A percentile compares a stretch with the other conserved stretches of the same genome.
Evolutionary conservation across 78 protist genomes (phyloP).

Genomic region (Anaeramoeba ignava): DNA sequence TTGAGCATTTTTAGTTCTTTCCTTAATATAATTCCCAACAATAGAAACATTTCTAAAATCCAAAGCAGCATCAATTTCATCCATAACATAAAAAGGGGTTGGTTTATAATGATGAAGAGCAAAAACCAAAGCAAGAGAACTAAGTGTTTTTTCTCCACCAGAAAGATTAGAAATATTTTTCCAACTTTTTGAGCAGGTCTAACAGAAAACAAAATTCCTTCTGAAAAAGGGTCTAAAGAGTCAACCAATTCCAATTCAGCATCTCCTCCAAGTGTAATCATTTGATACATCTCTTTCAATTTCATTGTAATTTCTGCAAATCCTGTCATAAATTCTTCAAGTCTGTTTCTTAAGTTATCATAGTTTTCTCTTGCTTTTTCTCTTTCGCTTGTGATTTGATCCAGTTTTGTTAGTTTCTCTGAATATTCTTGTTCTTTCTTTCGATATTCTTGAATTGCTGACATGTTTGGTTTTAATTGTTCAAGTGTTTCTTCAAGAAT

Average conservation of each 20-base stretch:
- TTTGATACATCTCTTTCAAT: slow-evolving; percentile 78
- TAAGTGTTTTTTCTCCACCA: slow-evolving; percentile 63
- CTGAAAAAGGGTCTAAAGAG: slow-evolving; percentile 88
- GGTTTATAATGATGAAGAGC: slow-evolving; percentile 99
- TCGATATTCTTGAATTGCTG: slow-evolving; percentile 52
- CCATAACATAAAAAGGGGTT: slow-evolving; percentile 99
- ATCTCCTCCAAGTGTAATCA: slow-evolving; percentile 42
- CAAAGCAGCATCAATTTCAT: slow-evolving; percentile 98
- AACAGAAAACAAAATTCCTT: slow-evolving; percentile 84
- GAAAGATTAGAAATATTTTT: slow-evolving; percentile 89
- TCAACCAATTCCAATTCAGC: slow-evolving; percentile 92
- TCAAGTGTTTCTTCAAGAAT: slow-evolving; percentile 8
- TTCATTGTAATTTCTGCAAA: slow-evolving; percentile 49
- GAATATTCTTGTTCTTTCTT: slow-evolving; percentile 24
- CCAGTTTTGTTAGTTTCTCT: slow-evolving; percentile 32
- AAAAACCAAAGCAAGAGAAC: slow-evolving; percentile 86
- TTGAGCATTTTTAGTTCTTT: slow-evolving; percentile 94
- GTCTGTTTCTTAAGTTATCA: slow-evolving; percentile 49
- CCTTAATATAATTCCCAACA: slow-evolving; percentile 95
- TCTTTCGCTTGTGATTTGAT: slow-evolving; percentile 34
- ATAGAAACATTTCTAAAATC: slow-evolving; percentile 89
- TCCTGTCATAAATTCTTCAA: slow-evolving; percentile 92
- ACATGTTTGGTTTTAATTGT: slow-evolving; percentile 37
- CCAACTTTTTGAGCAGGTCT: slow-evolving; percentile 99
- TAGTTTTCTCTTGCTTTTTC: slow-evolving; percentile 34